Evolutionary conservation across 225 moss, liverwort and hornwort species (phyloP).

Genomic region (Pseudoscleropodium purum): DNA sequence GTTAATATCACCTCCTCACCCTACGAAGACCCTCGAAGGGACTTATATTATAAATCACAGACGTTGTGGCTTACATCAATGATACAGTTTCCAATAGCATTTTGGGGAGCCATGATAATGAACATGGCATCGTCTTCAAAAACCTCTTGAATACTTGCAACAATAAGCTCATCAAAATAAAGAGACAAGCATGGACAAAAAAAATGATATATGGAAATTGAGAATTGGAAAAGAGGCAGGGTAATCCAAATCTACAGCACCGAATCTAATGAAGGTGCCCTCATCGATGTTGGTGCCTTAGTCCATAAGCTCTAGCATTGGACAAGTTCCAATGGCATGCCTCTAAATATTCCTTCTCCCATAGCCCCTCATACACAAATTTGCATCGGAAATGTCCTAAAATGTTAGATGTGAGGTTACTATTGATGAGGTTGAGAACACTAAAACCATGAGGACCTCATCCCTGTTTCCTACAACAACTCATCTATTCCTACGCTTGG

Average conservation of each 20-base stretch:
- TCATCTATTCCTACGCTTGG: not conserved
- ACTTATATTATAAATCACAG: not conserved
- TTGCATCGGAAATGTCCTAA: conserved; percentile 3
- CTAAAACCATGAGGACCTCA: not conserved
- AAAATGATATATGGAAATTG: not conserved
- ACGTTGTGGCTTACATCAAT: conserved; percentile 48
- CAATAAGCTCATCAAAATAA: not conserved
- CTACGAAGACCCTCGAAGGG: not conserved
- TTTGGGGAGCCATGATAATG: conserved; percentile 93
- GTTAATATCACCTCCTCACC: not conserved
- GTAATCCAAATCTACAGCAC: conserved; percentile 62
- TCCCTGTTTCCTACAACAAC: not conserved
- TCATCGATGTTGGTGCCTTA: conserved; percentile 75
- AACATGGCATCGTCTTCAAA: conserved; percentile 79
- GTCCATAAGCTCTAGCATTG: conserved; percentile 86
- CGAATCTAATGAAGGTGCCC: conserved; percentile 84
- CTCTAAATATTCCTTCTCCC: conserved; percentile 90
- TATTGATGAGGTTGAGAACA: not conserved
- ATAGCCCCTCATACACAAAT: conserved; percentile 95
- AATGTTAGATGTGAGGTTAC: not conserved
- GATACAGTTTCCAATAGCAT: conserved; percentile 95
- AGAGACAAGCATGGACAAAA: not conserved
- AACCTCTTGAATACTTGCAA: conserved; percentile 71
- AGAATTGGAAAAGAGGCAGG: not conserved
- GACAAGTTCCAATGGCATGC: conserved; percentile 75